Conservation (phyloP, 2,329 filamentous ascomycete species). For the Alternaria tenuissima region DNA sequence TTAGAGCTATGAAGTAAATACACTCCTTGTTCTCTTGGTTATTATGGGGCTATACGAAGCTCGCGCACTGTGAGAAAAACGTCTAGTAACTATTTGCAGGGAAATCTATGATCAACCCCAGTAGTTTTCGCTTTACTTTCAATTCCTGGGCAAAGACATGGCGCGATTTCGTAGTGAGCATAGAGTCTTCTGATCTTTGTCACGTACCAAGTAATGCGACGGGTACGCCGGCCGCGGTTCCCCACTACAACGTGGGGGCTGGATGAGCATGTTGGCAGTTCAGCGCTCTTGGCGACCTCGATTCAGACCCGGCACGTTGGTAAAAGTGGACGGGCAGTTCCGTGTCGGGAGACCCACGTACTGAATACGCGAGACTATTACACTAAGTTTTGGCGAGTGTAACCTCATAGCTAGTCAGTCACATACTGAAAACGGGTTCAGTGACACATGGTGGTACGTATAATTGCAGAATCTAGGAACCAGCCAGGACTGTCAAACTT, state of each 20-base stretch:
- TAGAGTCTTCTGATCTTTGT: neutral
- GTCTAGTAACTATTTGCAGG: neutral
- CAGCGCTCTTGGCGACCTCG: neutral
- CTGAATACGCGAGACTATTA: neutral
- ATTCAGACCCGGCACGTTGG: neutral
- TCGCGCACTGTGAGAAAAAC: neutral
- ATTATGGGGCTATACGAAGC: neutral
- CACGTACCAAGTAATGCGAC: neutral
- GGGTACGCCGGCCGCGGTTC: neutral
- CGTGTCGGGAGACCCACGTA: neutral
- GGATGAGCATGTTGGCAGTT: neutral
- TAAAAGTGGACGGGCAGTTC: constrained; percentile 1
- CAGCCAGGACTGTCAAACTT: neutral
- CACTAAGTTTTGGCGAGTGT: neutral
- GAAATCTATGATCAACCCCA: neutral
- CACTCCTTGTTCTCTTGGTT: neutral
- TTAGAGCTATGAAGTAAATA: constrained; percentile 25
- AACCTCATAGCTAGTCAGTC: neutral
- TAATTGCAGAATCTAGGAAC: neutral
- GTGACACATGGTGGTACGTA: neutral
- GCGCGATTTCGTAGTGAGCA: too few species aligned
- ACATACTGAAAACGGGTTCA: neutral
- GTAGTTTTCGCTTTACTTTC: neutral
- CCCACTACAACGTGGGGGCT: neutral
- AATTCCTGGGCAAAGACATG: neutral